phyloP scores from a whole-genome alignment of 495 filamentous ascomycete species.

The Tuber microsphaerosporum region DNA sequence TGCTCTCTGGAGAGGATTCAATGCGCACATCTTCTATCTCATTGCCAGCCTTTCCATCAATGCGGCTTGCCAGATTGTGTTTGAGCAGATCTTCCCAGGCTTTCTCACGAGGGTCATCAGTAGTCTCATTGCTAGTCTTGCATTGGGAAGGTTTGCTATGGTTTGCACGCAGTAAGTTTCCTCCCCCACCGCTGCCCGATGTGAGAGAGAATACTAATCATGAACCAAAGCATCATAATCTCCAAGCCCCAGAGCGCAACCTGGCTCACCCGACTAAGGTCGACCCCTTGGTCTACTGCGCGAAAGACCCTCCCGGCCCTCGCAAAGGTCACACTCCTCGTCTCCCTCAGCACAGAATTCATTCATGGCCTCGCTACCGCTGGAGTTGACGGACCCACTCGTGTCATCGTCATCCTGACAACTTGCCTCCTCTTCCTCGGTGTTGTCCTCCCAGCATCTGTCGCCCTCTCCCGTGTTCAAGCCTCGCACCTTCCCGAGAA shows the following conservation, averaged over 20 bases:
- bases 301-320: slow-evolving; percentile 20
- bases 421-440: slow-evolving; percentile 42
- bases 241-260: slow-evolving; percentile 17
- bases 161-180: slow-evolving; percentile 34
- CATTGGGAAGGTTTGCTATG: slow-evolving; percentile 34
- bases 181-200: slow-evolving; percentile 1
- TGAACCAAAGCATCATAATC: slow-evolving; percentile 26
- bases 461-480: slow-evolving; percentile 61
- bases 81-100: slow-evolving; percentile 40
- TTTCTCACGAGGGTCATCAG: slow-evolving; percentile 40
- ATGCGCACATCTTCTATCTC: background rate
- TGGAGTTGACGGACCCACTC: slow-evolving; percentile 31
- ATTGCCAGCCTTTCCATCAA: slow-evolving; percentile 5
- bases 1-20: slow-evolving; percentile 49
- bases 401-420: slow-evolving; percentile 24
- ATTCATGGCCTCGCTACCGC: background rate
- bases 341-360: slow-evolving; percentile 38
- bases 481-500: slow-evolving; percentile 64
- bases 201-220: background rate
- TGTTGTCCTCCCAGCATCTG: slow-evolving; percentile 55
- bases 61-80: slow-evolving; percentile 36
- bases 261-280: slow-evolving; percentile 13
- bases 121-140: slow-evolving; percentile 43
- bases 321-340: slow-evolving; percentile 21
- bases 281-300: slow-evolving; percentile 20